These are phyloP conservation scores for Nakazawaea peltata DNA, from an alignment of 805 yeast genomes.

Conservation along the genomic window DNA sequence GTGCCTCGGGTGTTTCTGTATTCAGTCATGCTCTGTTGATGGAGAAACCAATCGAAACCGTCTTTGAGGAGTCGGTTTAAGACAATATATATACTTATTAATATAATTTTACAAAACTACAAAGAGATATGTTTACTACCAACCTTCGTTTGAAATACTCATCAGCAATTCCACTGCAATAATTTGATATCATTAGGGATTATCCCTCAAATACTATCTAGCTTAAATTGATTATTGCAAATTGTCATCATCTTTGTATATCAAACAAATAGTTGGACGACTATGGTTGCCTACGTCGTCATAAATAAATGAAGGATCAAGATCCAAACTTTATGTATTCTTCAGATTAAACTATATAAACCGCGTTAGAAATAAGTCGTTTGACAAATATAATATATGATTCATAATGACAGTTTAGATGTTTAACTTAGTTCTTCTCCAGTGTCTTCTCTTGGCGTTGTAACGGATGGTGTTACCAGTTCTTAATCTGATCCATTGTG, in stretches of 20 bases:
- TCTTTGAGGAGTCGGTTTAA: constrained; percentile 66
- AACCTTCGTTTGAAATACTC: too few relatives aligned
- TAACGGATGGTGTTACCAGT: constrained; percentile 96
- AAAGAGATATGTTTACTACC: neutral
- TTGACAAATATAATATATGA: too few relatives aligned
- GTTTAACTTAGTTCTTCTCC: constrained; percentile 99
- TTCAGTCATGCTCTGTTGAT: constrained; percentile 76
- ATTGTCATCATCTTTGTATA: constrained; percentile 1
- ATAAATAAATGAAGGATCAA: too few relatives aligned
- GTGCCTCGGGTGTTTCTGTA: constrained; percentile 74
- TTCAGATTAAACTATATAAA: too few relatives aligned
- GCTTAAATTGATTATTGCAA: constrained; percentile 23
- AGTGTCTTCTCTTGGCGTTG: constrained; percentile 99
- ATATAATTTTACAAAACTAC: constrained; percentile 1
- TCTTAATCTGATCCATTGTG: constrained; percentile 99
- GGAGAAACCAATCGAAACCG: constrained; percentile 90
- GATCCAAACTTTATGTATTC: too few relatives aligned
- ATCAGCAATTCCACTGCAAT: too few relatives aligned
- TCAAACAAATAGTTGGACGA: too few relatives aligned
- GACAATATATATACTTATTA: neutral
- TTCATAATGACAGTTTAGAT: too few relatives aligned
- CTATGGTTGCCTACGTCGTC: too few relatives aligned
- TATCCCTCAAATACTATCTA: constrained; percentile 39
- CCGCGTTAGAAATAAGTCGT: too few relatives aligned
- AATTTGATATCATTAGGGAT: constrained; percentile 17